Evolutionary conservation across 805 yeast genomes (phyloP), one percentile per base, ranked within the genome.

Genomic region (Metschnikowia arizonensis): DNA sequence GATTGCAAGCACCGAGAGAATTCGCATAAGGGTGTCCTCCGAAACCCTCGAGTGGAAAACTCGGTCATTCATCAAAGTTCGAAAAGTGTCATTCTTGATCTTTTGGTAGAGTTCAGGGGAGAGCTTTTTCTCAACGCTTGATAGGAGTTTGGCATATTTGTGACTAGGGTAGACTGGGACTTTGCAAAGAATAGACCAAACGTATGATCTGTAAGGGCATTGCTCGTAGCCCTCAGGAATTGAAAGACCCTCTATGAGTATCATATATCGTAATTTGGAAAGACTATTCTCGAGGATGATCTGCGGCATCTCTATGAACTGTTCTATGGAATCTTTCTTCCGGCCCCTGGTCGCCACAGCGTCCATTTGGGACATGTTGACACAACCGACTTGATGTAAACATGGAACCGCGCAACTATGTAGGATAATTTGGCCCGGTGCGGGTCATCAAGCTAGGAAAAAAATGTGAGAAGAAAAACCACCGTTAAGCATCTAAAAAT

Each of bases 61-160:
- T 21, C 70, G 66, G 58, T 89, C 95, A 30, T 87, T 83, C 62
- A 85, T 83, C 53, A 89, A 72, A 0, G 97, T 89, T 47, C 97
- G 68, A 55, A 88, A 88, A 1, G 95, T 85, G 58, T 89, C 97
- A 61, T 89, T 85, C 47, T 81, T 76, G 47, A 89, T 88, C 63
- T 89, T 89, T 30, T 75, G 67, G 46, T 81, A 80, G 7, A 81
- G 69, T 0, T 73, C 72, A 1, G 84, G 78, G 11, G 61, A 50
- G 23, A 70, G 56, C 19, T 48, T 44, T n/a, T 43, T 44, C 4
- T 84, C 81, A 0, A 88, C 87, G 28, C 68, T 62, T 8, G 73
- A 58, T 2, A 85, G 73, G 5, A 69, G 46, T 7, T 73, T 63
- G 21, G 79, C 44, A 58, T 89, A 89, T 39, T 67, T 63, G 17